These are phyloP conservation scores for Suhomyces maxii DNA, from an alignment of 1,139 yeast genomes.

Conservation along the genomic window DNA sequence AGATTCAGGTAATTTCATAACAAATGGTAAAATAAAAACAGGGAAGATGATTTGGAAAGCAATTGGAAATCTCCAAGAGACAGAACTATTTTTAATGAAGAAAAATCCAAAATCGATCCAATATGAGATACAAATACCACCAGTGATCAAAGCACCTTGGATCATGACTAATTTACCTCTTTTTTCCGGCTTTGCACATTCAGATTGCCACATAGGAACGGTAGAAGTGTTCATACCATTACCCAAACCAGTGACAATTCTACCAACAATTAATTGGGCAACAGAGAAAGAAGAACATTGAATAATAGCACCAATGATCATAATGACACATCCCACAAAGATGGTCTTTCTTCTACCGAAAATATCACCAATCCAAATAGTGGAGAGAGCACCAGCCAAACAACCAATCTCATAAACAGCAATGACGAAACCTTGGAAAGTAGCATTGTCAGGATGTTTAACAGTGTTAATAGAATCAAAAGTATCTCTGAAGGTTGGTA, in stretches of 20 bases:
- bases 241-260: constrained; percentile 45
- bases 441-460: constrained; percentile 27
- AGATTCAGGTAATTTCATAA: constrained; percentile 21
- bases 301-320: constrained; percentile 37
- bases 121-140: constrained; percentile 13
- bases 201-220: constrained; percentile 43
- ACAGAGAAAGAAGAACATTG: constrained; percentile 34
- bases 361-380: constrained; percentile 35
- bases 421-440: constrained; percentile 41
- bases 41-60: constrained; percentile 46
- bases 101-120: constrained; percentile 49
- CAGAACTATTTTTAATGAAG: constrained; percentile 21
- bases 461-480: constrained; percentile 39
- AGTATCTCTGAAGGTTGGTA: constrained; percentile 35
- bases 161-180: constrained; percentile 38
- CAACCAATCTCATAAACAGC: constrained; percentile 41
- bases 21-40: constrained; percentile 16
- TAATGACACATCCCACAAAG: constrained; percentile 31
- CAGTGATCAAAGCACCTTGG: constrained; percentile 37
- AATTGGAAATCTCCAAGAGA: constrained; percentile 46
- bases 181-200: constrained; percentile 33
- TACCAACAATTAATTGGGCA: constrained; percentile 37
- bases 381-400: constrained; percentile 32
- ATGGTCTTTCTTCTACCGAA: constrained; percentile 35
- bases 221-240: constrained; percentile 38